Evolutionary conservation across 2,329 filamentous ascomycete genomes (phyloP), one percentile per base, ranked within the genome.

Genomic region (Dryadomyces quercivorus): DNA sequence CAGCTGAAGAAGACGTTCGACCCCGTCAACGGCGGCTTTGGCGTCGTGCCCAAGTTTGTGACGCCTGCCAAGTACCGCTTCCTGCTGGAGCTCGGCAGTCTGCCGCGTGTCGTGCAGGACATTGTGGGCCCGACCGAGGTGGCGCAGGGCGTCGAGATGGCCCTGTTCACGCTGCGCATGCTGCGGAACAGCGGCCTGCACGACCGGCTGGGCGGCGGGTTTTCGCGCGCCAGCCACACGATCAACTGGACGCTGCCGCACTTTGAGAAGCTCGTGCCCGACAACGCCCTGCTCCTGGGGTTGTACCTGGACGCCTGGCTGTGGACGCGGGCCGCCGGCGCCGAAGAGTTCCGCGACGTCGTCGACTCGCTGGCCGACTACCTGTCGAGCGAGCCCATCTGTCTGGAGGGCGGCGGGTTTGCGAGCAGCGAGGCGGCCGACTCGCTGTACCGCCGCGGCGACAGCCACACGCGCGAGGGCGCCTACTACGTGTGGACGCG

Each of bases 231-330:
- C 66, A 95, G 89, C 15, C 86, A 95, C 8, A 97, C 92, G 0
- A 74, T 82, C 15, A 88, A 97, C 69, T 98, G 93, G 93, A 88
- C 86, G 59, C 73, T 97, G 49, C 93, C 93, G 12, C 91, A 95
- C 66, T 98, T 97, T 62, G 93, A 98, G 72, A 97, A 97, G 73
- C 90, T 97, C 78, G 79, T 96, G 10, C 90, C 89, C 54, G 93
- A 97, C 64, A 95, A 98, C 63, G 85, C 88, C 0, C 85, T 96
- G 61, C 76, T 97, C 1, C 72, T 98, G 2, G 79, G 84, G 22
- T 76, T 93, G 7, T 97, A 93, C 62, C 75, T 95, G 7, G 90
- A 96, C 63, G 91, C 88, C 0, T 97, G 91, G 75, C 75, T 88
- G 15, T 70, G 83, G 4, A 31, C 26, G 4, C 13, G 66, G 22